Conservation (phyloP, 2,329 filamentous ascomycete genomes). For the Xylaria sp. region DNA sequence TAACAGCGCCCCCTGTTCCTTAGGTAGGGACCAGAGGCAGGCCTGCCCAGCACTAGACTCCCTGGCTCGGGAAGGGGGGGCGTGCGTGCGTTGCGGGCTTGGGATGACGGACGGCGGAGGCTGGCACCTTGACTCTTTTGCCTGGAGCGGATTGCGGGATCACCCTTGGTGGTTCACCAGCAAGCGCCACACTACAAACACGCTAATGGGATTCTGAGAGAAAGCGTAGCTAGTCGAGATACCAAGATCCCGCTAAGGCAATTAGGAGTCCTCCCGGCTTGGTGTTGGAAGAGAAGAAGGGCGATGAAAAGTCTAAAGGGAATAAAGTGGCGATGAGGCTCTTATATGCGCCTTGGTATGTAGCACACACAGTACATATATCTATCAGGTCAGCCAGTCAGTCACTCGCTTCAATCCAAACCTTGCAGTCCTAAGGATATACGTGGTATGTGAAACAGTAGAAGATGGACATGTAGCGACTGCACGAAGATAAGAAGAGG, state of each 20-base stretch:
- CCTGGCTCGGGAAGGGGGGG: constrained; percentile 29
- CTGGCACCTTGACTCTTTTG: constrained; percentile 39
- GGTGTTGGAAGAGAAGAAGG: not conserved
- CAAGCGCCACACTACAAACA: constrained; percentile 12
- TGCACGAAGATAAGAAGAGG: not conserved
- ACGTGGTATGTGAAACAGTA: not conserved
- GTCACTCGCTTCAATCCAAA: not conserved
- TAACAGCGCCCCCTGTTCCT: constrained; percentile 24
- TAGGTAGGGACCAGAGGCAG: not conserved
- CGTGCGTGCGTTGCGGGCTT: constrained; percentile 19
- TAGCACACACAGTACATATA: not conserved
- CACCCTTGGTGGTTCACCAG: constrained; percentile 44
- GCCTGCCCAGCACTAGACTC: constrained; percentile 5
- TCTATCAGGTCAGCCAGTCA: not conserved
- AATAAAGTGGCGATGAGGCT: constrained; percentile 9
- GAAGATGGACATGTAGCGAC: not conserved
- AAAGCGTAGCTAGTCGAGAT: constrained; percentile 28
- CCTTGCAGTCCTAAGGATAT: not conserved
- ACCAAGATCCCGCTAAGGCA: constrained; percentile 34
- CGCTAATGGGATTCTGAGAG: constrained; percentile 6
- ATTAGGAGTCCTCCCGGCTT: not conserved
- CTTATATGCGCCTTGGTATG: constrained; percentile 1
- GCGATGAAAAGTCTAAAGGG: not conserved
- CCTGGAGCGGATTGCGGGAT: constrained; percentile 45
- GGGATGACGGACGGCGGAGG: constrained; percentile 28